Base-by-base conservation (phyloP, 345 rosid species). In the Crucihimalaya himalaica region DNA sequence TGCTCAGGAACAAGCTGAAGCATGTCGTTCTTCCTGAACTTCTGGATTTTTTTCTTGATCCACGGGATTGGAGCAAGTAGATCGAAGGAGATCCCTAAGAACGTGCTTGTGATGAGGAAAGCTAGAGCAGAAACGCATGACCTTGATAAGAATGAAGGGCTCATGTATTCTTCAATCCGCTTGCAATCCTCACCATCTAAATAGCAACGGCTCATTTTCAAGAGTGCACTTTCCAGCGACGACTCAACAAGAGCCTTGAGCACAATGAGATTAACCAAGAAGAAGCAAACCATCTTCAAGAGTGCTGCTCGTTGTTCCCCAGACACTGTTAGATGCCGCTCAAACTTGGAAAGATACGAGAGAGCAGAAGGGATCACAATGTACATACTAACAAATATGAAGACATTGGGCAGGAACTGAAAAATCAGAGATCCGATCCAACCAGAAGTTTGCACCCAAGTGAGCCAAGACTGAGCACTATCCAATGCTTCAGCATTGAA, bases 151-250 rank as follows among this genome's bases (percentile, higher is more conserved):
- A 95, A 90, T 43, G 99, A 95, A 11, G 97, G 88, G 42, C 92
- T 92, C 92, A 92, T 84, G 82, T 95, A 95, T 81, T 95, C 89
- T 85, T 95, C 97, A 28, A 95, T 95, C 81, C 87, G 85, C 83
- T 86, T 95, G 89, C 99, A 92, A 78, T 95, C 97, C 83, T 95
- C 97, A 53, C 99, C 99, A 34, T 94, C 97, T 82, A 94, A 72
- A 74, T 94, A 94, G 83, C 97, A 94, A 54, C 96, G 83, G 15
- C 99, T 90, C 99, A 94, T 94, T 56, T 79, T 78, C 62, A 94
- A 81, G 81, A 95, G 81, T 27, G 97, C 88, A 21, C 88, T 82
- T 76, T 95, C 99, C 35, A 92, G 79, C 2, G 97, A 95, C 11
- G 97, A 95, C 73, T 95, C 97, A 0, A 95, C 96, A 52, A 95